Evolutionary conservation across 768 basidiomycete species (phyloP).

Genomic region (Mycena maculata): DNA sequence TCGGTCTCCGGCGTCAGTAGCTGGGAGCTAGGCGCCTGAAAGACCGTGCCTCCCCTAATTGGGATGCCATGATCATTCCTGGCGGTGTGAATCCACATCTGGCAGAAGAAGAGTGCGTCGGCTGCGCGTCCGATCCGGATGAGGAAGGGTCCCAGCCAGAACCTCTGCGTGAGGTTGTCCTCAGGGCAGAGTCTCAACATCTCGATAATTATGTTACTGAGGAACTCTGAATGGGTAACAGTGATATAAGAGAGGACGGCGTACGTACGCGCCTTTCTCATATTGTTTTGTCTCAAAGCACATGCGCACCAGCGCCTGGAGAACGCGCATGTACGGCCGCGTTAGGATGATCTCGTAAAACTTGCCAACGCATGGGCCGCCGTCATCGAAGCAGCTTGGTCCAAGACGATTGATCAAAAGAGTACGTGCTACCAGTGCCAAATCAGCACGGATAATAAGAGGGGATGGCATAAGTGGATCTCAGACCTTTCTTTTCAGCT

Average conservation of each 20-base stretch:
- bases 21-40: constrained; percentile 4
- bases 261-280: constrained; percentile 8
- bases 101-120: constrained; percentile 32
- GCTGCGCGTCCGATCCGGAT: constrained; percentile 21
- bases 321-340: constrained; percentile 25
- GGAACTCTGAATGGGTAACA: background rate
- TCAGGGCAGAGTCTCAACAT: constrained; percentile 22
- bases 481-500: constrained; percentile 40
- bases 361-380: constrained; percentile 45
- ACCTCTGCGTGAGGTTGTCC: constrained; percentile 16
- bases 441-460: background rate
- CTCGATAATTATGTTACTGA: constrained; percentile 21
- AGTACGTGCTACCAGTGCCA: constrained; percentile 39
- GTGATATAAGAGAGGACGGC: background rate
- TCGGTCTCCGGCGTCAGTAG: constrained; percentile 25
- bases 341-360: constrained; percentile 42
- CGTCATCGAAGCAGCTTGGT: constrained; percentile 51
- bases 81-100: constrained; percentile 4
- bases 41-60: constrained; percentile 22
- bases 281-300: constrained; percentile 17
- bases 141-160: constrained; percentile 25
- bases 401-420: constrained; percentile 45
- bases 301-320: constrained; percentile 15
- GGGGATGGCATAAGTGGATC: background rate
- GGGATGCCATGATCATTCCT: background rate